These are phyloP conservation scores for Byssothecium circinans DNA, from an alignment of 2,329 filamentous ascomycete genomes.

Conservation along the genomic window DNA sequence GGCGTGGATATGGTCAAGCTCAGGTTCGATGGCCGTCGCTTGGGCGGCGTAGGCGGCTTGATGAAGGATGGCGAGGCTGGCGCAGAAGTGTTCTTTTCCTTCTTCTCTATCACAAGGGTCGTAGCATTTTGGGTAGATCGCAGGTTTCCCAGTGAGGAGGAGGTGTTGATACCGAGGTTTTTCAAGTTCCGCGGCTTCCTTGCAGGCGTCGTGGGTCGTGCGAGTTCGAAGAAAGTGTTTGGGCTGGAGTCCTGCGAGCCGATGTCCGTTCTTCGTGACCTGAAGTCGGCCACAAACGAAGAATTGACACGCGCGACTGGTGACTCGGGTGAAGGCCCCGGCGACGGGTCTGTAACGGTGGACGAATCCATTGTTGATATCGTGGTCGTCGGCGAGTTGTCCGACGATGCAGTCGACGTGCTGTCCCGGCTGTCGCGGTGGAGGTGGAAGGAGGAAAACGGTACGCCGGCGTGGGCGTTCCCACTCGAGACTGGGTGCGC, in stretches of 20 bases:
- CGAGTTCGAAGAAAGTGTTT: conserved; percentile 57
- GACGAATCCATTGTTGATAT: conserved; percentile 91
- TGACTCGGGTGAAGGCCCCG: conserved; percentile 87
- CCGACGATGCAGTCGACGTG: conserved; percentile 83
- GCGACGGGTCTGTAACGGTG: conserved; percentile 84
- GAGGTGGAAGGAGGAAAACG: conserved; percentile 55
- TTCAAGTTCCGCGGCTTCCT: conserved; percentile 81
- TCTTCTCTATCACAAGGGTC: conserved; percentile 54
- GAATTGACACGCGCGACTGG: conserved; percentile 73
- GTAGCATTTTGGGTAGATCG: conserved; percentile 53
- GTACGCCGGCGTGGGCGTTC: conserved; percentile 32
- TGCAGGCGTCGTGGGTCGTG: conserved; percentile 56
- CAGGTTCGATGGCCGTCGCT: conserved; percentile 73
- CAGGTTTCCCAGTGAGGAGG: conserved; percentile 49
- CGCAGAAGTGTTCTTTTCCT: conserved; percentile 56
- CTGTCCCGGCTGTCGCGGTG: conserved; percentile 73
- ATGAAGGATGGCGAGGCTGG: conserved; percentile 77
- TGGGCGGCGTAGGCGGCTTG: conserved; percentile 71
- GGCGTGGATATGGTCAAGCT: conserved; percentile 72
- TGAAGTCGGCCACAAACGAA: conserved; percentile 64
- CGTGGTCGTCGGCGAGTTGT: conserved; percentile 93
- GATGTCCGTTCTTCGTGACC: conserved; percentile 38
- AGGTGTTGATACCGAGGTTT: conserved; percentile 75
- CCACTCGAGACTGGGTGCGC: conserved; percentile 40
- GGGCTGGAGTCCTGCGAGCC: conserved; percentile 48